A percentile compares a stretch with the other conserved stretches of the same genome.
phyloP scores from a whole-genome alignment of 2,329 filamentous ascomycete species.

The Cercospora sesami region DNA sequence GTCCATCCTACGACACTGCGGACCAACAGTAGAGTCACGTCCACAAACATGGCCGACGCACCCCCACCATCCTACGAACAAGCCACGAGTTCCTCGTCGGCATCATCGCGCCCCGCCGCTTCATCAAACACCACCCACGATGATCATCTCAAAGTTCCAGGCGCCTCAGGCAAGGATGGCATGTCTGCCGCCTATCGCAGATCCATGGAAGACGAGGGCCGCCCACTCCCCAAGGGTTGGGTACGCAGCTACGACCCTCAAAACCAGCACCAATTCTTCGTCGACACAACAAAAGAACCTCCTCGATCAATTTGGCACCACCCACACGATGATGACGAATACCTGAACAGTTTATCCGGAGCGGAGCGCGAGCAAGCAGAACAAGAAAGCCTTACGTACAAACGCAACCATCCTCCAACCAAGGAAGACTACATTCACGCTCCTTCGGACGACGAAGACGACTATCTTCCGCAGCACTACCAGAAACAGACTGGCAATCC shows the following conservation, averaged over 20 bases:
- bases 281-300: constrained; percentile 57
- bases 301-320: constrained; percentile 63
- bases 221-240: constrained; percentile 59
- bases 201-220: constrained; percentile 63
- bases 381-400: constrained; percentile 39
- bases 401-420: constrained; percentile 26
- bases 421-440: constrained; percentile 48
- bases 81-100: constrained; percentile 27
- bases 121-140: constrained; percentile 14
- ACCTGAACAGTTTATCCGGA: constrained; percentile 50
- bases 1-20: neutral
- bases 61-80: constrained; percentile 29
- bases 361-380: constrained; percentile 53
- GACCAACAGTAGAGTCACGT: constrained; percentile 10
- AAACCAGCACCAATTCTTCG: constrained; percentile 62
- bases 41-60: constrained; percentile 20
- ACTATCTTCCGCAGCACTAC: constrained; percentile 31
- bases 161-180: constrained; percentile 46
- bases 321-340: constrained; percentile 60
- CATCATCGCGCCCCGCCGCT: constrained; percentile 16
- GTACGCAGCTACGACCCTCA: constrained; percentile 57
- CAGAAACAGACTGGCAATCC: constrained; percentile 15
- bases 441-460: constrained; percentile 50
- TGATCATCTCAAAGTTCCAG: constrained; percentile 32
- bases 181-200: constrained; percentile 55